Evolutionary conservation across 2,329 filamentous ascomycete species (phyloP), one percentile per base, ranked within the genome.

Genomic region (Monosporascus sp.): DNA sequence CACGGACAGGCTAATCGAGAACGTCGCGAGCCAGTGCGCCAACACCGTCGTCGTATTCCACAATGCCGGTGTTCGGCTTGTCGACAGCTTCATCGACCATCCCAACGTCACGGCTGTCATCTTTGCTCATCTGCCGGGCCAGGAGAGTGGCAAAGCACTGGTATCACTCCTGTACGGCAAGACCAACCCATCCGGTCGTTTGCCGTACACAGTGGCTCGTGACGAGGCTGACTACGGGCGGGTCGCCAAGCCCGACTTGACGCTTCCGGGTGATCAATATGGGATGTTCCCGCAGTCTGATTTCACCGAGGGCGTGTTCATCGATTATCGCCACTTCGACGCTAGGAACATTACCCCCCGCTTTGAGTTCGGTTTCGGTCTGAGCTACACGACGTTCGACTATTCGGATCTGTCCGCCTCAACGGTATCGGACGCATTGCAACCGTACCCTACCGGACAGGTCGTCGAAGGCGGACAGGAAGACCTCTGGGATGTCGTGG

Each of bases 1-100:
- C 19, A 76, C 73, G 9, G 76, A 81, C 52, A 60, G 59, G 1
- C 64, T 80, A 0, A 71, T 81, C 9, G 60, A 62, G 1, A 76
- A 74, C 40, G 73, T 80, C 0, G 77, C 78, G 2, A 63, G 63
- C 4, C 69, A 72, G 47, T 80, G 76, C 61, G 68, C 69, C 50
- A 79, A 75, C 50, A 79, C 77, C 5, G 71, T 80, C 16, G 78
- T 80, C 1, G 68, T 78, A 1, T 71, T 80, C 22, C 76, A 80
- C 62, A 80, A 78, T 36, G 76, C 76, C 5, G 77, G 77, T 1
- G 71, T 74, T n/a, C 68, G 77, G 3, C 55, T 78, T 0, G 70
- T 80, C 2, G 78, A 80, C 54, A 62, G 63, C 1, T 81, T 76
- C 72, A 71, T 78, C 49, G 70, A 78, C 26, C 70, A 81, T 44